Base-by-base conservation (phyloP, 2,329 filamentous ascomycete genomes). In the Aspergillus sp. region DNA sequence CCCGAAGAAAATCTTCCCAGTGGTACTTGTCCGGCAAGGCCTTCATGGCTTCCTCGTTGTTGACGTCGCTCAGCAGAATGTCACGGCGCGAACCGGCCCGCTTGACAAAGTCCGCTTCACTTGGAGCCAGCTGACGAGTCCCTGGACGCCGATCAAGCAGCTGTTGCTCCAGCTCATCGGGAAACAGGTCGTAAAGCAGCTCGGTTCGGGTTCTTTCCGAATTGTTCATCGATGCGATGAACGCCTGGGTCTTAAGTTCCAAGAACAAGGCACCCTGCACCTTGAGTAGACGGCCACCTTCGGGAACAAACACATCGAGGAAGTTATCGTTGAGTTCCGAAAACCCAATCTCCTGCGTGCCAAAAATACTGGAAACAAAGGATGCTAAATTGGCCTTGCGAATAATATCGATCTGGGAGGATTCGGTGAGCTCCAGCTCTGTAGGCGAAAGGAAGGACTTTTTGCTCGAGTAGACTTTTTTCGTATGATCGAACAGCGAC, bases 161-260 rank as follows among this genome's bases (percentile, higher is more conserved):
- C 19, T 80, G 77, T 15, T 83, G 75, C 53, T 84, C 83, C 47
- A 88, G 75, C 61, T 86, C 81, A 27, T 80, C 72, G 0, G 86
- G 86, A 66, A 89, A 89, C 0, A 88, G 73, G 55, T 86, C 82
- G 58, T 84, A 81, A 27, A 89, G 73, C 27, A 87, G 77, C 44
- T 86, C 81, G 19, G 85, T 82, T 52, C 82, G 81, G 2, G 80
- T 78, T 27, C 80, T 81, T 57, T 86, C 82, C 44, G 81, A 82
- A 66, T 82, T 84, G 64, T 84, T 82, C 68, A 86, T 78, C 3
- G 84, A 83, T 3, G 85, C 85, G 58, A 89, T 85, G 67, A 87
- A 89, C 13, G 86, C 85, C 70, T 89, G 87, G 1, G 87, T 88
- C 73, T 89, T 89, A 17, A 89, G 74, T 62, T 88, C 86, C 13